These are phyloP conservation scores for Neofusicoccum sp. DNA, from an alignment of 2,329 filamentous ascomycete genomes.

Conservation along the genomic window DNA sequence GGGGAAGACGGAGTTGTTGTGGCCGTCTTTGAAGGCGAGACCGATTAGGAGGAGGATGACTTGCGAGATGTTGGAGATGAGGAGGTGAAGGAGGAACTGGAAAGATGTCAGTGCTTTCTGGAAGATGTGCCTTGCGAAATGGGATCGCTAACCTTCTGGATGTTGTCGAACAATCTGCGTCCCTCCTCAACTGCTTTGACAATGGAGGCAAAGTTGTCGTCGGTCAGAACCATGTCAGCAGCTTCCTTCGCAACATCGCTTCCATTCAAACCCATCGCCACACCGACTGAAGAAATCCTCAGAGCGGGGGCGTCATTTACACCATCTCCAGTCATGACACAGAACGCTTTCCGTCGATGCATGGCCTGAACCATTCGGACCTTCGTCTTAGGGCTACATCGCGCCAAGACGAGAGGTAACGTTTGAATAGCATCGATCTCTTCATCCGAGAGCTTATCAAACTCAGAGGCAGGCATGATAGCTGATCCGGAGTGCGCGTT, in stretches of 20 bases:
- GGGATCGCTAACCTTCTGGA: slow-evolving; percentile 30
- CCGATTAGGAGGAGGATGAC: slow-evolving; percentile 48
- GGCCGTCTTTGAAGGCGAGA: slow-evolving; percentile 45
- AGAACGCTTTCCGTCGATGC: slow-evolving; percentile 37
- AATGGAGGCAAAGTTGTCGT: slow-evolving; percentile 44
- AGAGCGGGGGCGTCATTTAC: slow-evolving; percentile 43
- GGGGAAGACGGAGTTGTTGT: slow-evolving; percentile 45
- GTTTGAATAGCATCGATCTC: slow-evolving; percentile 42
- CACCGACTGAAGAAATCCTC: slow-evolving; percentile 42
- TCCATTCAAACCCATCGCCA: slow-evolving; percentile 41
- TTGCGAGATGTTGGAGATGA: slow-evolving; percentile 50
- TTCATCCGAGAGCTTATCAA: slow-evolving; percentile 44
- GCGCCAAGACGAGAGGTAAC: slow-evolving; percentile 46
- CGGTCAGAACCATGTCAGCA: slow-evolving; percentile 41
- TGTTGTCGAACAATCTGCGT: slow-evolving; percentile 42
- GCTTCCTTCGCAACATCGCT: slow-evolving; percentile 42
- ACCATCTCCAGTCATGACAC: slow-evolving; percentile 45
- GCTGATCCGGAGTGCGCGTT: slow-evolving; percentile 28
- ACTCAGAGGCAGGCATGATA: slow-evolving; percentile 45
- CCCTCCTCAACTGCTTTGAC: slow-evolving; percentile 43
- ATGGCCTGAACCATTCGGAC: slow-evolving; percentile 48
- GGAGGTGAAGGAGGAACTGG: slow-evolving; percentile 47
- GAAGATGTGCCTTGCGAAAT: neutral
- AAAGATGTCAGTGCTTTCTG: neutral
- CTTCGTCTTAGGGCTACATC: slow-evolving; percentile 48